A percentile compares a stretch with the other conserved stretches of the same genome.
Conservation (phyloP, 148 eudicot species). For the Arctostaphylos glauca region DNA sequence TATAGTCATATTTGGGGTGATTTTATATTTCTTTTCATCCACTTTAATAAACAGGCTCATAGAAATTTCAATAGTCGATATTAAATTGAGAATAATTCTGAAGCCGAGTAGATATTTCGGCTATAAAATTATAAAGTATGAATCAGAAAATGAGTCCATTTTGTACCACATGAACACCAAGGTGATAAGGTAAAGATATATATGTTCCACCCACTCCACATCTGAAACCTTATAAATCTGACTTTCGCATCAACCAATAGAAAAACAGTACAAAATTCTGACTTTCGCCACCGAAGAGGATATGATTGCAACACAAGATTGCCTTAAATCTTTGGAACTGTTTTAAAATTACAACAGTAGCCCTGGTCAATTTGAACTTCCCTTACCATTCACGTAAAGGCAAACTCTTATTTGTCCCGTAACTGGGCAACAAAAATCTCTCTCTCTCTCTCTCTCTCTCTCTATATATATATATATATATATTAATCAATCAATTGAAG, state of each 20-base stretch:
- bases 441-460: constrained; percentile 9
- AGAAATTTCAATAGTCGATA: too few relatives aligned
- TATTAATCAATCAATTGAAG: too few relatives aligned
- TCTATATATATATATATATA: too few relatives aligned
- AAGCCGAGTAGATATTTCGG: too few relatives aligned
- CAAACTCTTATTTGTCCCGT: constrained; percentile 32
- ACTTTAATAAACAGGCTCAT: too few relatives aligned
- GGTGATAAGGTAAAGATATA: constrained; percentile 6
- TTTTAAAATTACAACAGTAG: constrained; percentile 11
- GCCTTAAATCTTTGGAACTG: neutral
- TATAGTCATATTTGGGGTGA: too few relatives aligned
- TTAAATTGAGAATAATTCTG: too few relatives aligned
- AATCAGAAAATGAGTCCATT: neutral
- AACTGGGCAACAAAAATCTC: constrained; percentile 34
- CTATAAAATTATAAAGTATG: neutral
- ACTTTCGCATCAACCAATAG: neutral
- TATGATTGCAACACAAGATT: neutral
- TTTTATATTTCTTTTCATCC: too few relatives aligned
- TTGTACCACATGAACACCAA: neutral
- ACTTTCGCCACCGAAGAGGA: neutral
- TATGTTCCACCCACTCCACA: constrained; percentile 4
- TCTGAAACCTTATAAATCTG: neutral
- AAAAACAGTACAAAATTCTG: neutral
- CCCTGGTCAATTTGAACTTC: constrained; percentile 26
- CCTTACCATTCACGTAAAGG: constrained; percentile 64